phyloP scores from a whole-genome alignment of 208 protist genomes.

The Lotmaria passim region DNA sequence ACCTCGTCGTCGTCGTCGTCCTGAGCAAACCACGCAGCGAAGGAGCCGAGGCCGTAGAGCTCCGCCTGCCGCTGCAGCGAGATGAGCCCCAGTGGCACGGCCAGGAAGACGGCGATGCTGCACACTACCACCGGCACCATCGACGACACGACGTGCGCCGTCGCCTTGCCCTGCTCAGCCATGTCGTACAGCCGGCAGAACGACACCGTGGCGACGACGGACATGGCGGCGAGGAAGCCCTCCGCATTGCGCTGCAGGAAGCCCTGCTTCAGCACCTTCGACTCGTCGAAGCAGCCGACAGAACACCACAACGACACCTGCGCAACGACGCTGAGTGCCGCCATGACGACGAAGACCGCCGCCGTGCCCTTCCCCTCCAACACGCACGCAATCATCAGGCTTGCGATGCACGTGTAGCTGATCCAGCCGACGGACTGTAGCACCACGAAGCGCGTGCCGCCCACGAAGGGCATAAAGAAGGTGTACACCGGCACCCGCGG shows the following conservation, averaged over 20 bases:
- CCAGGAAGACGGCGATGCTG: constrained; percentile 53
- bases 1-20: constrained; percentile 38
- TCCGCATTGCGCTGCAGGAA: constrained; percentile 73
- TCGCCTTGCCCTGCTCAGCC: constrained; percentile 31
- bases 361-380: constrained; percentile 49
- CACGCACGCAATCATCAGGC: constrained; percentile 48
- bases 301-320: constrained; percentile 55
- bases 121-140: constrained; percentile 60
- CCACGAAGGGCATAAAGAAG: constrained; percentile 81
- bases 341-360: constrained; percentile 40
- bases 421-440: constrained; percentile 67
- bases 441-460: constrained; percentile 58
- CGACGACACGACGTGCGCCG: constrained; percentile 35
- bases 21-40: constrained; percentile 35
- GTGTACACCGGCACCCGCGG: constrained; percentile 35
- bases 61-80: constrained; percentile 72
- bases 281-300: constrained; percentile 55
- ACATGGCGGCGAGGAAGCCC: constrained; percentile 62
- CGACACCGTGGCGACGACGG: constrained; percentile 61
- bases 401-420: constrained; percentile 44
- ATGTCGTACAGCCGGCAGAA: constrained; percentile 56
- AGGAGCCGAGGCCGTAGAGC: constrained; percentile 37
- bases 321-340: constrained; percentile 50
- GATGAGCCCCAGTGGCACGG: constrained; percentile 70
- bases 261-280: constrained; percentile 25